A percentile compares a stretch with the other conserved stretches of the same genome.
phyloP scores from a whole-genome alignment of 225 moss, liverwort and hornwort genomes.

The Marchantia paleacea region DNA sequence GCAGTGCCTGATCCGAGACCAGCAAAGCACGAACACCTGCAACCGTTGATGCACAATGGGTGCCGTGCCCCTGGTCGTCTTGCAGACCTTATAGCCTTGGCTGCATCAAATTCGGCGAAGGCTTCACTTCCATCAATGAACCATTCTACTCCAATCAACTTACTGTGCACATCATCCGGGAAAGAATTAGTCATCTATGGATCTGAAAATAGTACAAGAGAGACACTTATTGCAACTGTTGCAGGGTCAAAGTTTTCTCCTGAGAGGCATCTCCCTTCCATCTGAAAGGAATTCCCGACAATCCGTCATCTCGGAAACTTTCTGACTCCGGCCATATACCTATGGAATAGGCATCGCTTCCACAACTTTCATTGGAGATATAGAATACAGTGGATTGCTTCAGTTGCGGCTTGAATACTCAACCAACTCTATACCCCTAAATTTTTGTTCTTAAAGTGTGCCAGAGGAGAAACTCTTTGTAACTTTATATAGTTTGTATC shows the following conservation, averaged over 20 bases:
- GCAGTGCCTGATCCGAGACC: slow-evolving; percentile 17
- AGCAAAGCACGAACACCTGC: slow-evolving; percentile 2
- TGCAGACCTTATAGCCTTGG: not conserved
- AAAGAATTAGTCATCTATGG: too few relatives aligned
- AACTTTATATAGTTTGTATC: too few relatives aligned
- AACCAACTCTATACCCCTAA: too few relatives aligned
- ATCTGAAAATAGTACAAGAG: too few relatives aligned
- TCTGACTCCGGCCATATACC: slow-evolving; percentile 7
- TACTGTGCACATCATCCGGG: slow-evolving; percentile 21
- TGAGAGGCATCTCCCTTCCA: slow-evolving; percentile 11
- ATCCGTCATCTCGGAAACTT: not conserved
- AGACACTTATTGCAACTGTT: too few relatives aligned
- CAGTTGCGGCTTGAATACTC: too few relatives aligned
- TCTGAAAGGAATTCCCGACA: not conserved
- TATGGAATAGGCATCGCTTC: too few relatives aligned
- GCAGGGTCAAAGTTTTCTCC: too few relatives aligned
- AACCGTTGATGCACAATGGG: slow-evolving; percentile 19
- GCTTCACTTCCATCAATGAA: not conserved
- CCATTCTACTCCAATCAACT: slow-evolving; percentile 19
- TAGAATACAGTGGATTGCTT: too few relatives aligned
- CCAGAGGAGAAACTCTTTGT: too few relatives aligned
- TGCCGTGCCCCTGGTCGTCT: slow-evolving; percentile 18
- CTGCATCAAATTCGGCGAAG: not conserved
- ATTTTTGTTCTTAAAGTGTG: too few relatives aligned
- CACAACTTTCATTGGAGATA: too few relatives aligned